Conservation (phyloP, 257 asterid species). For the Gardenia jasminoides region DNA sequence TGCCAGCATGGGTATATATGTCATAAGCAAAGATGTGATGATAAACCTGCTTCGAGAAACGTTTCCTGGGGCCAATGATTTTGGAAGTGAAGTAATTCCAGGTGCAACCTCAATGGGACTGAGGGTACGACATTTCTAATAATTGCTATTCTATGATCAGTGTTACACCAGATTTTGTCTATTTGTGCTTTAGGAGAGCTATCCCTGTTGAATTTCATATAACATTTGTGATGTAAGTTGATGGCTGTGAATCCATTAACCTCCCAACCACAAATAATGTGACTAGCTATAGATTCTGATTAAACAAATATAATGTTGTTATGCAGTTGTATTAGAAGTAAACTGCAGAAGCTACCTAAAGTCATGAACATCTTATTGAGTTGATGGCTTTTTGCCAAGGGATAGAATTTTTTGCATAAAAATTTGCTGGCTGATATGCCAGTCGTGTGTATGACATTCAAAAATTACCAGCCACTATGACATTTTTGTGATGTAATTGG, state of each 20-base stretch:
- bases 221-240: neutral
- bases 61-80: constrained; percentile 94
- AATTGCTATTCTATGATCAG: constrained; percentile 7
- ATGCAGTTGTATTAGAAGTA: neutral
- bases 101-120: constrained; percentile 88
- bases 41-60: constrained; percentile 59
- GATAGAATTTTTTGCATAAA: neutral
- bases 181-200: neutral
- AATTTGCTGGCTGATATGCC: neutral
- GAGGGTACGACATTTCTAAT: constrained; percentile 52
- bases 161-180: too few species aligned
- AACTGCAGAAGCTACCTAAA: neutral
- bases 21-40: constrained; percentile 94
- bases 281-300: neutral
- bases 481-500: neutral
- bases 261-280: neutral
- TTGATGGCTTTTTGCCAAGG: neutral
- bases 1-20: constrained; percentile 98
- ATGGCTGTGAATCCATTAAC: neutral
- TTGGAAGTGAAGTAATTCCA: constrained; percentile 97
- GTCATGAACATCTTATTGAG: neutral
- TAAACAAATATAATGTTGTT: neutral
- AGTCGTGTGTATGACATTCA: neutral
- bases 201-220: neutral
- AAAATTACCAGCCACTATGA: neutral